Evolutionary conservation across 768 basidiomycete species (phyloP), one percentile per base, ranked within the genome.

Genomic region (Xerocomus spinulosus): DNA sequence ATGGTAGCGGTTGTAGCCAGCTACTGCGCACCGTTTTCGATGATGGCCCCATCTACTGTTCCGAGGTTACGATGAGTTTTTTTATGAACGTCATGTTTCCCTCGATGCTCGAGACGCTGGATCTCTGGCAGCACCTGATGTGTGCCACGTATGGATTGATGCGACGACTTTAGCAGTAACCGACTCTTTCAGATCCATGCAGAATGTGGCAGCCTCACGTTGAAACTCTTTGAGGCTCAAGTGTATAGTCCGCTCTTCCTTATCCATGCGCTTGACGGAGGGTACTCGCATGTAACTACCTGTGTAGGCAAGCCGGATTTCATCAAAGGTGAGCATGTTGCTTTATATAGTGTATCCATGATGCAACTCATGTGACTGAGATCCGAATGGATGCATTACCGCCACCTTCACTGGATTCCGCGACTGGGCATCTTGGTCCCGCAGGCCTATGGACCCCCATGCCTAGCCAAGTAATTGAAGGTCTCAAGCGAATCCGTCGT

Each of bases 341-440:
- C 43, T 46, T 32, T 32, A 44, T 51, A 43, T 36, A 32, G 51
- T 8, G 20, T 44, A 57, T 40, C 39, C 42, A 38, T 45, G 10
- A 32, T 49, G n/a, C 13, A 35, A 40, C 29, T 42, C 30, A 46
- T 35, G 21, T 44, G 38, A 36, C 33, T 47, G 48, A 57, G 55
- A 54, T 57, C 54, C 47, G 51, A 37, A 42, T 23, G 15, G 17
- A 18, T 48, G 45, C 40, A 53, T 48, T 21, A 17, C 43, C 26
- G n/a, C 37, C 42, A 32, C 42, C 18, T 50, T 23, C 40, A 24
- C 17, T 23, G 12, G 23, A 13, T 5, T 12, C 44, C 28, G 9
- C 37, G 20, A 35, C 34, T 33, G 35, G 18, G 8, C 15, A 9
- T 14, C 5, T 14, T 12, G 10, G 21, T 17, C 23, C 35, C 40